Conservation (phyloP, 2,329 filamentous ascomycete genomes). For the Macrophomina phaseolina region DNA sequence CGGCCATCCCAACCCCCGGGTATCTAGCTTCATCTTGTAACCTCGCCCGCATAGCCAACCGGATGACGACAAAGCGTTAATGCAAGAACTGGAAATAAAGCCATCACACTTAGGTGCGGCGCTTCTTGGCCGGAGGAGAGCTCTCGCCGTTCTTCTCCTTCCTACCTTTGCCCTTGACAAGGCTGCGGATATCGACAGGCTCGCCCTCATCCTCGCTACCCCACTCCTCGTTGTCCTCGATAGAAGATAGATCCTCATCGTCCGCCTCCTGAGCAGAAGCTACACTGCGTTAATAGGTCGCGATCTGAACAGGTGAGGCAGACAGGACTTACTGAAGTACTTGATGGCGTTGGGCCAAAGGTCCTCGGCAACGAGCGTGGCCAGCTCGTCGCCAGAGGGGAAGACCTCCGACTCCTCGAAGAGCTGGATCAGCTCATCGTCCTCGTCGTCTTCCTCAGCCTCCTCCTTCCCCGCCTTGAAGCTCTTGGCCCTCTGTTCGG, state of each 20-base stretch:
- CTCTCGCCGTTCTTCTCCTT: slow-evolving; percentile 46
- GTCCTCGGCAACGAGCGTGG: slow-evolving; percentile 81
- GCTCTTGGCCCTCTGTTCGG: slow-evolving; percentile 60
- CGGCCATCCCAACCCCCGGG: background rate
- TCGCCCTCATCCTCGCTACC: slow-evolving; percentile 60
- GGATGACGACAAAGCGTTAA: background rate
- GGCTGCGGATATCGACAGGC: slow-evolving; percentile 52
- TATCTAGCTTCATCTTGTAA: slow-evolving; percentile 18
- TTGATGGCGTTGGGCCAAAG: slow-evolving; percentile 87
- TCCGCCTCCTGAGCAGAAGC: slow-evolving; percentile 73
- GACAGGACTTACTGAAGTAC: slow-evolving; percentile 77
- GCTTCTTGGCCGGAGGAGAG: slow-evolving; percentile 47
- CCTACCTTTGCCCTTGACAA: slow-evolving; percentile 54
- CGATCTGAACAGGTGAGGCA: background rate
- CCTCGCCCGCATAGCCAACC: background rate
- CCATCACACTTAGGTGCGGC: slow-evolving; percentile 28
- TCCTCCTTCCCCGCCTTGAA: slow-evolving; percentile 48
- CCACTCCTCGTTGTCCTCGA: slow-evolving; percentile 68
- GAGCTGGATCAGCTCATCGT: slow-evolving; percentile 67
- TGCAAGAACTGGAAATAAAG: background rate
- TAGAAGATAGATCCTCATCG: slow-evolving; percentile 67
- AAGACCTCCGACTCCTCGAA: slow-evolving; percentile 81
- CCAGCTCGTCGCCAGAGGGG: slow-evolving; percentile 83
- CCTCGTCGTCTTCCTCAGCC: slow-evolving; percentile 56
- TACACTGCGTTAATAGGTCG: slow-evolving; percentile 5